Evolutionary conservation across 2,329 filamentous ascomycete genomes (phyloP).

Genomic region (Xylaria sp.): DNA sequence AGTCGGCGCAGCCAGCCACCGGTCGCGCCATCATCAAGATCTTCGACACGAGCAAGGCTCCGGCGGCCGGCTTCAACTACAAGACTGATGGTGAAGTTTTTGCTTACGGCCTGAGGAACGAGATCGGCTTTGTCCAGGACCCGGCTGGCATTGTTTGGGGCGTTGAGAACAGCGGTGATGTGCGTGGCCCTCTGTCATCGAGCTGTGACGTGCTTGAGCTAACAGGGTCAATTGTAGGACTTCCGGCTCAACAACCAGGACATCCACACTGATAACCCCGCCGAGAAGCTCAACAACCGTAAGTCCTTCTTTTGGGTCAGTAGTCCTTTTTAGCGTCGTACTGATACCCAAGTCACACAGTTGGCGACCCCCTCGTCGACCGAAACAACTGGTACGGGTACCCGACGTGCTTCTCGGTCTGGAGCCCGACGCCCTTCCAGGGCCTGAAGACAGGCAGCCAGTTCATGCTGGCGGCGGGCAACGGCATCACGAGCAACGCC

Average conservation of each 20-base stretch:
- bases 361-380: constrained; percentile 47
- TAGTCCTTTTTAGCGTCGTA: not conserved
- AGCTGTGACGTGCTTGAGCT: constrained; percentile 6
- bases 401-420: constrained; percentile 68
- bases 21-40: constrained; percentile 57
- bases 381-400: constrained; percentile 64
- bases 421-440: constrained; percentile 55
- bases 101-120: constrained; percentile 66
- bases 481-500: constrained; percentile 35
- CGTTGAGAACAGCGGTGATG: constrained; percentile 40
- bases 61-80: constrained; percentile 53
- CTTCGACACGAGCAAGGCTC: constrained; percentile 54
- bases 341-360: constrained; percentile 33
- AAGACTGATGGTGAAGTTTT: constrained; percentile 55
- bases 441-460: constrained; percentile 40
- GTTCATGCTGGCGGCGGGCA: constrained; percentile 39
- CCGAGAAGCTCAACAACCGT: constrained; percentile 73
- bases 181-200: constrained; percentile 4
- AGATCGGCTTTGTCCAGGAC: constrained; percentile 69
- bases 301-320: constrained; percentile 25
- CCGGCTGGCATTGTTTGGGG: constrained; percentile 57
- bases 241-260: constrained; percentile 63
- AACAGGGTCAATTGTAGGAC: constrained; percentile 63
- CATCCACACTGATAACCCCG: constrained; percentile 70
- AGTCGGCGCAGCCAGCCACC: constrained; percentile 49